Conservation (phyloP, 441 rosid species). For the Syzygium malaccense region DNA sequence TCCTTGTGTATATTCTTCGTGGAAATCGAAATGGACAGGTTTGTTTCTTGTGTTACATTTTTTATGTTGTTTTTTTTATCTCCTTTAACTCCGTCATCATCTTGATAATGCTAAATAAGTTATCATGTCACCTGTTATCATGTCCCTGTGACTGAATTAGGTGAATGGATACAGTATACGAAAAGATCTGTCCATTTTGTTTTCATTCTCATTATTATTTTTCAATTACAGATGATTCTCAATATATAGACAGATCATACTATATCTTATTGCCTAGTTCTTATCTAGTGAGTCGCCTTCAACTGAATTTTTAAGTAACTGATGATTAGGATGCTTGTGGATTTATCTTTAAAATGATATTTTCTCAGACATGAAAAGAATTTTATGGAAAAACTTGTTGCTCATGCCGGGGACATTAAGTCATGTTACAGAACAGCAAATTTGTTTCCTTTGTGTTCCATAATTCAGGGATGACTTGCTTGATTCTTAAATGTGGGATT, state of each 20-base stretch:
- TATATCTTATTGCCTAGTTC: not conserved
- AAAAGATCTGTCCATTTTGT: not conserved
- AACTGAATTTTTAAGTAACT: not conserved
- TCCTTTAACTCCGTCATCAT: not conserved
- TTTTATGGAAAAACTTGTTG: not conserved
- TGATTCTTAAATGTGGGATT: not conserved
- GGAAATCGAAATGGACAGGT: conserved; percentile 72
- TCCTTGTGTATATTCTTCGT: conserved; percentile 52
- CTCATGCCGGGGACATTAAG: not conserved
- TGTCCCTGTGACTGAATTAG: not conserved
- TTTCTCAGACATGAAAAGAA: not conserved
- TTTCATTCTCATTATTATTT: not conserved
- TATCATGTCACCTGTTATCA: not conserved
- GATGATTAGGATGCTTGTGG: not conserved
- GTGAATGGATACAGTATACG: not conserved
- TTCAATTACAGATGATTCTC: not conserved
- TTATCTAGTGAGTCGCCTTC: not conserved
- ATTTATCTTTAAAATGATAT: not conserved
- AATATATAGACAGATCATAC: not conserved
- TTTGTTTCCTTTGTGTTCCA: not conserved
- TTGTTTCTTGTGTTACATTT: not conserved
- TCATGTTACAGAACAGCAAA: not conserved
- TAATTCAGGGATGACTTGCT: not conserved
- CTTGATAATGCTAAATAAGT: not conserved
- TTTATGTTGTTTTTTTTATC: not conserved